Evolutionary conservation across 176 grass and related monocot species (phyloP), one percentile per base, ranked within the genome.

Genomic region (Phoenix roebelenii): DNA sequence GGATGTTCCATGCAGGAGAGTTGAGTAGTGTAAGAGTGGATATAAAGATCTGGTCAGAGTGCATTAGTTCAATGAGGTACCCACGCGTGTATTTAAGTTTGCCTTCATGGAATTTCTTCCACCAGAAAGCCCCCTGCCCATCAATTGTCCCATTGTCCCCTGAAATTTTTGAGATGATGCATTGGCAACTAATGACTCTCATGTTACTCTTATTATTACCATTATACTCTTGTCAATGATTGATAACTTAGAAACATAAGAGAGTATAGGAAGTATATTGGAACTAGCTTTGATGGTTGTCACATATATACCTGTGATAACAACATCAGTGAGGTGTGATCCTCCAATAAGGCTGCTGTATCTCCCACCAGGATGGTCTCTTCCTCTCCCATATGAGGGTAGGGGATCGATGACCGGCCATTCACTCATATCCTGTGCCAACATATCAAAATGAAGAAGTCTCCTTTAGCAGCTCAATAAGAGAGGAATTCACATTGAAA

Each of bases 1-100:
- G 93, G 69, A 98, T 80, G 83, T 98, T 88, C 84, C 81, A 98
- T 9, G 83, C 75, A 1, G 93, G 93, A 24, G 87, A 92, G 67
- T 92, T 85, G 22, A 88, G 18, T 49, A 98, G 66, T 4, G 93
- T 98, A 9, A 98, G 16, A 70, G 92, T 92, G 49, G 93, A 85
- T 55, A 98, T 98, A 55, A 81, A 72, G 66, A 98, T 73, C n/a
- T 57, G 75, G 48, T 92, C 63, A 0, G 76, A 52, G 66, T 91
- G 70, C 79, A 98, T 71, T 14, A 92, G 16, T 76, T 98, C 93
- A 4, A 98, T 78, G 15, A 98, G 81, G 66, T 98, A 98, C 0
- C 87, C 87, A 0, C 93, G 73, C 0, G 93, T 92, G 73, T 89
- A 85, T 80, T 92, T 98, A 70, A 98, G 81, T 70, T 92, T 57